These are phyloP conservation scores for Sophora flavescens DNA, from an alignment of 306 rosid species.

Conservation along the genomic window DNA sequence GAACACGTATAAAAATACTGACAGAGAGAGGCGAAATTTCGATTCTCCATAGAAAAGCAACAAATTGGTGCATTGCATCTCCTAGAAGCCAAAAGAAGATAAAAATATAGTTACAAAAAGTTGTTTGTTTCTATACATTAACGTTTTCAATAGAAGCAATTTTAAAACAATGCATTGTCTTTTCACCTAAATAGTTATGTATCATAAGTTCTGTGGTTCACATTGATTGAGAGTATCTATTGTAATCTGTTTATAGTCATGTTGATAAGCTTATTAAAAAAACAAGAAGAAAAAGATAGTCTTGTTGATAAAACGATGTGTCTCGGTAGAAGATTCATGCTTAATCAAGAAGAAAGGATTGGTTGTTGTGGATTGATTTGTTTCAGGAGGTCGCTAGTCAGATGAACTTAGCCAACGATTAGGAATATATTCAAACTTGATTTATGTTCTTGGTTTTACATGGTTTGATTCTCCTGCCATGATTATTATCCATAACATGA, in stretches of 20 bases:
- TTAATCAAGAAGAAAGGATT: slow-evolving; percentile 61
- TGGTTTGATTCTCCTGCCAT: background rate
- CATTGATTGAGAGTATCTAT: slow-evolving; percentile 27
- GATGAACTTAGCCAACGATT: no score
- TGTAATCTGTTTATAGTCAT: slow-evolving; percentile 66
- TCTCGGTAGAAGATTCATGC: slow-evolving; percentile 85
- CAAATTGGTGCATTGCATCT: background rate
- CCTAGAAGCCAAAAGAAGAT: slow-evolving; percentile 7
- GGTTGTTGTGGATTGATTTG: no score
- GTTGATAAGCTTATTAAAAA: slow-evolving; percentile 53
- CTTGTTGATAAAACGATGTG: slow-evolving; percentile 55
- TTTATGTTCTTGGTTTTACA: background rate
- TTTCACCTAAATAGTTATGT: slow-evolving; percentile 32
- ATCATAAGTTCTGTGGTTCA: slow-evolving; percentile 22
- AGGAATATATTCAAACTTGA: no score
- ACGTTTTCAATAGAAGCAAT: background rate
- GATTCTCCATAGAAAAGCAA: background rate
- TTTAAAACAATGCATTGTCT: slow-evolving; percentile 37
- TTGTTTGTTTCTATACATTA: background rate
- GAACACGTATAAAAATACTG: background rate
- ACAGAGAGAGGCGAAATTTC: background rate
- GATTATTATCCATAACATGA: no score
- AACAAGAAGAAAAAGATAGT: no score
- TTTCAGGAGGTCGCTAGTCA: no score
- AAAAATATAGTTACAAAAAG: background rate